A percentile compares a stretch with the other conserved stretches of the same genome.
phyloP scores from a whole-genome alignment of 1,284 basidiomycete genomes.

The Trametes pubescens region DNA sequence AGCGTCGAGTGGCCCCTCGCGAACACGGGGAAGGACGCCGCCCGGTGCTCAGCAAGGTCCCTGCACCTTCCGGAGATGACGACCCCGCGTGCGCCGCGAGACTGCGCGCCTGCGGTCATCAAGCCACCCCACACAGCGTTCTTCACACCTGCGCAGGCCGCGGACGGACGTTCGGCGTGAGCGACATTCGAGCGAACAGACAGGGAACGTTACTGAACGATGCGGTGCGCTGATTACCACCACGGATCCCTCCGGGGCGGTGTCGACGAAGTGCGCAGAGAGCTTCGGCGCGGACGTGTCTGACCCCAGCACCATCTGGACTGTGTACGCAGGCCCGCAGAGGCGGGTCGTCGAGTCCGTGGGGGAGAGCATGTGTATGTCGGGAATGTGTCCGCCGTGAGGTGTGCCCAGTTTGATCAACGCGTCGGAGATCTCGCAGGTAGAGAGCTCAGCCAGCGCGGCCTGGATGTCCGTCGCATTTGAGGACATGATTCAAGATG shows the following conservation, averaged over 20 bases:
- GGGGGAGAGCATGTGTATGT: conserved; percentile 72
- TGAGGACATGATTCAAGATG: conserved; percentile 28
- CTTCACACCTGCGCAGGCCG: conserved; percentile 62
- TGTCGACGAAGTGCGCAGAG: conserved; percentile 86
- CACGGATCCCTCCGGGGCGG: conserved; percentile 69
- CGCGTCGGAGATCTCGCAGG: conserved; percentile 92
- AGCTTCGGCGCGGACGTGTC: conserved; percentile 74
- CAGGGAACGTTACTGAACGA: conserved; percentile 53
- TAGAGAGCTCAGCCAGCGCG: conserved; percentile 60
- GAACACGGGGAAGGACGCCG: conserved; percentile 77
- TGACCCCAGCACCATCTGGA: conserved; percentile 80
- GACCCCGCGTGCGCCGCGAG: conserved; percentile 74
- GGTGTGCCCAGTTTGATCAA: conserved; percentile 83
- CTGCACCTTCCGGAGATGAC: conserved; percentile 87
- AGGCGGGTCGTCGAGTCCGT: conserved; percentile 48
- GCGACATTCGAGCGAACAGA: background rate
- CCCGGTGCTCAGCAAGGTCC: conserved; percentile 81
- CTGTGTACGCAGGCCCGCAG: conserved; percentile 90
- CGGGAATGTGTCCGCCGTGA: conserved; percentile 85
- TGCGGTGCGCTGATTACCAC: conserved; percentile 84
- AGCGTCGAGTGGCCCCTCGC: conserved; percentile 85
- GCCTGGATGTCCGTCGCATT: conserved; percentile 31
- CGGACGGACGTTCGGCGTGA: conserved; percentile 18
- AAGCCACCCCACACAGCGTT: conserved; percentile 94
- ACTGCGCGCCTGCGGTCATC: conserved; percentile 86